Base-by-base conservation (phyloP, 768 basidiomycete species). In the Pisolithus microcarpus region DNA sequence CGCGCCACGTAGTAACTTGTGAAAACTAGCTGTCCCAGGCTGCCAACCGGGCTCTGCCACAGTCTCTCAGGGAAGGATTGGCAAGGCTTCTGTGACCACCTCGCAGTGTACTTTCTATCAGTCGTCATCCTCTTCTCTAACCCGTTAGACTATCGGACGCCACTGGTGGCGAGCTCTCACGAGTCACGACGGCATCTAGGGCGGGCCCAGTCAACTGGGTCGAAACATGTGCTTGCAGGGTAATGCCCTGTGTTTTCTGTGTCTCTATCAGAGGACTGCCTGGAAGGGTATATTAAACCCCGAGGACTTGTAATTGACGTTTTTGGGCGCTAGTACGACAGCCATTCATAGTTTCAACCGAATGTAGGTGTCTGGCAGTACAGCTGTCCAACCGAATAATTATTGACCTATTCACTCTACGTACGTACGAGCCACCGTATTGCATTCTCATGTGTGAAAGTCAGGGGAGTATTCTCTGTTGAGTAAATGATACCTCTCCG, bases 161-260 rank as follows among this genome's bases (percentile, higher is more conserved):
- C 11, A 28, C 28, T 15, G 15, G 26, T 44, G 16, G 23, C 21
- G 15, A 26, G n/a, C 24, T 16, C 24, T 28, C 43, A 34, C 13
- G 11, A 34, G 13, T 34, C 31, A 46, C n/a, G 45, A 31, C 31
- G 16, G 19, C 16, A 46, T 36, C 19, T 21, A 18, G 30, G 34
- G 45, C 45, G 23, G 18, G 30, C 23, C 45, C 45, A 46, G 18
- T 46, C 34, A 34, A 9, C 7, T 46, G 45, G 45, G 30, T 36
- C 45, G n/a, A 37, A 36, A n/a, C 45, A 46, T 36, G 34, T 36
- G 45, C 19, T 16, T 46, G 45, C 45, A 46, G 45, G 45, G 45
- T 21, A 15, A 19, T 13, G 7, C 34, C 45, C 43, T 44, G n/a
- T 10, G 24, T 44, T 26, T 44, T 44, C 43, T 7, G 24, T 44